phyloP scores from a whole-genome alignment of 192 early-diverging fungal genomes.

The Thamnidium elegans region DNA sequence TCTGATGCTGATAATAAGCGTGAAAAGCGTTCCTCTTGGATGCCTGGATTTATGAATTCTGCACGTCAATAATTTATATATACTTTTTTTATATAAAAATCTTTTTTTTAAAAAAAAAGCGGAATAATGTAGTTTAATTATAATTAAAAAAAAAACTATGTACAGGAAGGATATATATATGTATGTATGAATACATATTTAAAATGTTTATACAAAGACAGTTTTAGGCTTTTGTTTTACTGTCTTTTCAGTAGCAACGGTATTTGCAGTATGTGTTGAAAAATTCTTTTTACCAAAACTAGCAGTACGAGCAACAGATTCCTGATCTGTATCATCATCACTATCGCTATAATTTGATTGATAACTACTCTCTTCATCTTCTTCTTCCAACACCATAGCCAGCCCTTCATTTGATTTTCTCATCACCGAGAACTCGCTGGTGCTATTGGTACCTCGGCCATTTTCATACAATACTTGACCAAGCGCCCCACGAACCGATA shows the following conservation, averaged over 20 bases:
- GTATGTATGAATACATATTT: no score
- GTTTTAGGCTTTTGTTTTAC: no score
- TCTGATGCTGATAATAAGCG: slow-evolving; percentile 15
- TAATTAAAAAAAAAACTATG: no score
- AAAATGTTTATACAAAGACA: no score
- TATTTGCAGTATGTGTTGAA: no score
- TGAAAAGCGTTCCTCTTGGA: slow-evolving; percentile 31
- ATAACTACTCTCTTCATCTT: slow-evolving; percentile 12
- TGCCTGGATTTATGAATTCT: slow-evolving; percentile 28
- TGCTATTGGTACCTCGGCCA: neutral
- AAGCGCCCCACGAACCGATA: neutral
- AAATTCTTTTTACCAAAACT: no score
- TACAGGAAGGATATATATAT: no score
- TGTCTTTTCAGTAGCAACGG: no score
- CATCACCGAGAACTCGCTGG: neutral
- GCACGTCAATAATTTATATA: slow-evolving; percentile 23
- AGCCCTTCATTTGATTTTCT: slow-evolving; percentile 6
- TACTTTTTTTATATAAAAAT: slow-evolving; percentile 7
- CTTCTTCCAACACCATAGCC: slow-evolving; percentile 15
- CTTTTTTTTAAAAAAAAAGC: no score
- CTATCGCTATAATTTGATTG: neutral
- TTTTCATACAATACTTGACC: neutral
- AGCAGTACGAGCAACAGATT: slow-evolving; percentile 12
- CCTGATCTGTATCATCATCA: slow-evolving; percentile 3
- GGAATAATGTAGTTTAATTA: no score